Conservation (phyloP, 352 stramenopile species). For the Hyaloperonospora brassicae region DNA sequence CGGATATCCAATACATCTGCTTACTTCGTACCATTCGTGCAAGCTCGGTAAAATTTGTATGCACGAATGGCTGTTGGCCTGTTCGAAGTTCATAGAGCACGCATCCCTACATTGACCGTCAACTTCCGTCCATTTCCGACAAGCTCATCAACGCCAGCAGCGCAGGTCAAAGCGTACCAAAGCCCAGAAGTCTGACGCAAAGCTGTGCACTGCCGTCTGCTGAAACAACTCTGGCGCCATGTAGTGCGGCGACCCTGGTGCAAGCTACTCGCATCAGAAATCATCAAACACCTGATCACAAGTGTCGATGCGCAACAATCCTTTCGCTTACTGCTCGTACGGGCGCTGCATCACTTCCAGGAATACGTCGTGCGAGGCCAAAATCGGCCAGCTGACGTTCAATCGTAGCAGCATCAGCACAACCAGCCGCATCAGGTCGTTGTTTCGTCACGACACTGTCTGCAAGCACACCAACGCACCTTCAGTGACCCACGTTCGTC, state of each 20-base stretch:
- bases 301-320: neutral
- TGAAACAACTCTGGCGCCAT: constrained; percentile 90
- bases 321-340: constrained; percentile 27
- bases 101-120: constrained; percentile 39
- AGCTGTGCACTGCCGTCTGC: constrained; percentile 74
- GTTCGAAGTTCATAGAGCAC: constrained; percentile 72
- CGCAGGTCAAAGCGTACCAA: constrained; percentile 30
- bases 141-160: neutral
- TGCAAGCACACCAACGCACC: constrained; percentile 15
- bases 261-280: constrained; percentile 27
- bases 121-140: neutral
- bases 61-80: constrained; percentile 56
- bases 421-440: neutral
- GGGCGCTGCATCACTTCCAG: constrained; percentile 32
- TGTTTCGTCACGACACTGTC: neutral
- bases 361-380: constrained; percentile 78
- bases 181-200: constrained; percentile 86
- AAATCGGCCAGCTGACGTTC: constrained; percentile 79
- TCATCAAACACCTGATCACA: neutral
- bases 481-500: constrained; percentile 91
- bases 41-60: constrained; percentile 67
- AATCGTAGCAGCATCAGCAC: neutral
- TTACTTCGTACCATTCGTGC: constrained; percentile 43
- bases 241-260: constrained; percentile 79
- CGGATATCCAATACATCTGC: neutral